Evolutionary conservation across 345 rosid species (phyloP), one percentile per base, ranked within the genome.

Genomic region (Lepidium africanum): DNA sequence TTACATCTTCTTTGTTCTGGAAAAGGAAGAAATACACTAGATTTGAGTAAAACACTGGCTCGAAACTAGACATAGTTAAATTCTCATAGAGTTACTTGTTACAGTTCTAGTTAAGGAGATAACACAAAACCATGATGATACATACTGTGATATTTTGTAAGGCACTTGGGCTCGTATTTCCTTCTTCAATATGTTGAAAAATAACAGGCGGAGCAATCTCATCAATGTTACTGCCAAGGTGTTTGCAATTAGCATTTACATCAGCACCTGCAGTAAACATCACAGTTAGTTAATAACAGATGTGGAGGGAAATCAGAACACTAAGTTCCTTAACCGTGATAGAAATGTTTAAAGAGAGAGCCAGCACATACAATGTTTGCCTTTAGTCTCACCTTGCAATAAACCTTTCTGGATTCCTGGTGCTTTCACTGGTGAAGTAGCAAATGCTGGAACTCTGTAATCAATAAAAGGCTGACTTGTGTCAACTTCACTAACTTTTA

Each of bases 251-350:
- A 72, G 39, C 35, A 64, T 41, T 76, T 71, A 67, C 70, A 65
- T 78, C 71, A 30, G 67, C 67, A 77, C 83, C 98, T 90, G 87
- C 60, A 76, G 47, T 48, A 74, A 67, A 71, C 39, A 54, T 15
- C 48, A 32, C 30, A 69, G 52, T 67, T 51, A 76, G 54, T 48
- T 47, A 33, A 67, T 27, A 57, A 15, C 43, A 52, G 7, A 62
- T 27, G 45, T 10, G 64, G 41, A 54, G 49, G 9, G 75, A 42
- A 58, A 9, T 23, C 3, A 46, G 35, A 57, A 23, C 39, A 70
- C 25, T 78, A 58, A 74, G 57, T 74, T 67, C 63, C 65, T 41
- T 47, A 54, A 66, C 69, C 71, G 64, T 60, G 30, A 54, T 48
- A 69, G 43, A 76, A 30, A 30, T 30, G 56, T 69, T 81, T 27